These are phyloP conservation scores for Fusarium sp. DNA, from an alignment of 2,329 filamentous ascomycete genomes.

Conservation along the genomic window DNA sequence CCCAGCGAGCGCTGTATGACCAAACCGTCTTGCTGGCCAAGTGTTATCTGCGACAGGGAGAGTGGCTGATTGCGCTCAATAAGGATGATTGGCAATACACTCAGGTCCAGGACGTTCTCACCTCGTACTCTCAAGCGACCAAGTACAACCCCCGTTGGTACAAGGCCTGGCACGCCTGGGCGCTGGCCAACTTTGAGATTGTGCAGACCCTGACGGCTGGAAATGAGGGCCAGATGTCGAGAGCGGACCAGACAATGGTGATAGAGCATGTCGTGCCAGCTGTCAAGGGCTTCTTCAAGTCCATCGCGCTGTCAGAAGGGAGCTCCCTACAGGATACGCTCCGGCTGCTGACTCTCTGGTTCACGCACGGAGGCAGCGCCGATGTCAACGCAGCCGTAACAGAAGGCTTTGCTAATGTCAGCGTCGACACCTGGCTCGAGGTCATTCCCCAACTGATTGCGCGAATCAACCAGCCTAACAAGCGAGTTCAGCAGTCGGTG, in stretches of 20 bases:
- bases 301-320: conserved; percentile 88
- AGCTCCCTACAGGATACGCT: conserved; percentile 97
- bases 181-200: conserved; percentile 97
- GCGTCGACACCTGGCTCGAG: conserved; percentile 97
- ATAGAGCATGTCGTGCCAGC: conserved; percentile 93
- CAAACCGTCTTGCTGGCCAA: conserved; percentile 84
- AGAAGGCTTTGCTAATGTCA: conserved; percentile 91
- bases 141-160: conserved; percentile 96
- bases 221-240: conserved; percentile 62
- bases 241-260: conserved; percentile 72
- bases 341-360: conserved; percentile 93
- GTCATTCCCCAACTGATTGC: conserved; percentile 98
- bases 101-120: conserved; percentile 86
- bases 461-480: conserved; percentile 95
- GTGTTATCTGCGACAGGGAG: conserved; percentile 94
- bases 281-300: conserved; percentile 96
- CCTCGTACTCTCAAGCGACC: conserved; percentile 92
- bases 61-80: conserved; percentile 91
- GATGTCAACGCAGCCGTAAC: conserved; percentile 91
- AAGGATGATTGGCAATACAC: conserved; percentile 90
- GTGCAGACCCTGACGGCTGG: conserved; percentile 82
- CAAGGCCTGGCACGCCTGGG: conserved; percentile 99
- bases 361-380: conserved; percentile 86
- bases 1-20: conserved; percentile 66
- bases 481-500: conserved; percentile 86